A percentile compares a stretch with the other conserved stretches of the same genome.
phyloP scores from a whole-genome alignment of 2,329 filamentous ascomycete species.

The Leptographium lundbergii region DNA sequence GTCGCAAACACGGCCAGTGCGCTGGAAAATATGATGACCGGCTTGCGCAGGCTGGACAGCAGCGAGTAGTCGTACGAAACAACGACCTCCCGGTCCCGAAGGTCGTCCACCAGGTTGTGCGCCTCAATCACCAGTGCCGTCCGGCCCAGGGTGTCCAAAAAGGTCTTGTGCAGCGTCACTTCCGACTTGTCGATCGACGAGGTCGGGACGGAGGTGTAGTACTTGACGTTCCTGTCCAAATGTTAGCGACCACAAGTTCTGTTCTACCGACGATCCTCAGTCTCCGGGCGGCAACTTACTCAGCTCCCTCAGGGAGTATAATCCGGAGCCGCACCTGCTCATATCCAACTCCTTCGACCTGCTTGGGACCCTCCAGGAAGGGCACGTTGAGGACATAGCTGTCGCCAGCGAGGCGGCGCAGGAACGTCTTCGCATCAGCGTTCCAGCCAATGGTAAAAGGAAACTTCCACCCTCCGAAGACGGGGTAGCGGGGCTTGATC shows the following conservation, averaged over 20 bases:
- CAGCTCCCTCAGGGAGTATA: slow-evolving; percentile 81
- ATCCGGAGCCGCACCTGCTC: slow-evolving; percentile 68
- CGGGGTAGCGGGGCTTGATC: slow-evolving; percentile 85
- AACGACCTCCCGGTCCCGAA: slow-evolving; percentile 69
- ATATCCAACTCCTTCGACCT: slow-evolving; percentile 75
- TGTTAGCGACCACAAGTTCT: slow-evolving; percentile 17
- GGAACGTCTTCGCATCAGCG: slow-evolving; percentile 62
- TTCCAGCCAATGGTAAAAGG: slow-evolving; percentile 97
- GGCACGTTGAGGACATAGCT: slow-evolving; percentile 82
- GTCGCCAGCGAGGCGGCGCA: slow-evolving; percentile 54
- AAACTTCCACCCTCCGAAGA: slow-evolving; percentile 97
- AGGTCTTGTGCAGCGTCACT: slow-evolving; percentile 64
- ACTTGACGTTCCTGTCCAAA: slow-evolving; percentile 63
- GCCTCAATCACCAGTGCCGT: slow-evolving; percentile 71
- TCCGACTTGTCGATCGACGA: slow-evolving; percentile 45
- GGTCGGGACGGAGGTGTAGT: slow-evolving; percentile 57
- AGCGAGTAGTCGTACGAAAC: slow-evolving; percentile 81
- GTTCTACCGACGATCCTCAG: background rate
- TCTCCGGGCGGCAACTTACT: slow-evolving; percentile 38
- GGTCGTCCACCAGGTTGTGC: slow-evolving; percentile 80
- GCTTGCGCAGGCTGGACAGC: slow-evolving; percentile 68
- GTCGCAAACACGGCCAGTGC: slow-evolving; percentile 61
- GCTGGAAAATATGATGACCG: slow-evolving; percentile 65
- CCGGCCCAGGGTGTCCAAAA: slow-evolving; percentile 85
- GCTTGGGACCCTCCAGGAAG: slow-evolving; percentile 85